A percentile compares a stretch with the other conserved stretches of the same genome.
phyloP scores from a whole-genome alignment of 208 protist genomes.

The Wallacemonas rigidus region DNA sequence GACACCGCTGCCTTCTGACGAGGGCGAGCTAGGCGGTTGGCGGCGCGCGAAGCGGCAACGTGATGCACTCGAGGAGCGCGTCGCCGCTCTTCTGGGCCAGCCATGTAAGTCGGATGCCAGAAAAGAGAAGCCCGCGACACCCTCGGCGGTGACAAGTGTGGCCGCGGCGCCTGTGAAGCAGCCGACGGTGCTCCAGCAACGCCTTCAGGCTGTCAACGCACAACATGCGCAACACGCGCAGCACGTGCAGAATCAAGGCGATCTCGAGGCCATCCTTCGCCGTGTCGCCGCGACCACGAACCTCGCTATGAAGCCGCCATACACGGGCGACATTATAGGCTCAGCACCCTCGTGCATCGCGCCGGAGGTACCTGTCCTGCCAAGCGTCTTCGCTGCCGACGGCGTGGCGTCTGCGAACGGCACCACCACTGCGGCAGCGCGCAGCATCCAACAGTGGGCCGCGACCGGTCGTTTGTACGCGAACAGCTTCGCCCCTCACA shows the following conservation, averaged over 20 bases:
- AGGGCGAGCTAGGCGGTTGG: neutral
- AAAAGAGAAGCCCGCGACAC: too few relatives aligned
- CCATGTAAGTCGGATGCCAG: neutral
- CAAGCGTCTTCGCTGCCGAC: conserved; percentile 46
- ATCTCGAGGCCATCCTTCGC: conserved; percentile 26
- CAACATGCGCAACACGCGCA: conserved; percentile 38
- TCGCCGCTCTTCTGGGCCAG: neutral
- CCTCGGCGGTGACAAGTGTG: too few relatives aligned
- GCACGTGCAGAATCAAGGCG: conserved; percentile 32
- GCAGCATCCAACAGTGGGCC: conserved; percentile 19
- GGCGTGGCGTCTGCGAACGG: neutral
- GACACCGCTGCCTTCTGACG: neutral
- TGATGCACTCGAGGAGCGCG: neutral
- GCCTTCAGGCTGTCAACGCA: conserved; percentile 45
- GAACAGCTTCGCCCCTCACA: conserved; percentile 67
- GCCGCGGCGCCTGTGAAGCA: neutral
- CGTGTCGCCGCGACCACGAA: conserved; percentile 54
- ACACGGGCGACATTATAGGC: conserved; percentile 74
- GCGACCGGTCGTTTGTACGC: conserved; percentile 47
- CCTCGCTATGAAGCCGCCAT: conserved; percentile 26
- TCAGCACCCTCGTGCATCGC: conserved; percentile 44
- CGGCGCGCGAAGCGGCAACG: conserved; percentile 13
- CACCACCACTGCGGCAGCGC: neutral
- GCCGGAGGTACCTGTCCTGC: conserved; percentile 52
- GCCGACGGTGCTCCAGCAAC: conserved; percentile 22